A percentile compares a stretch with the other conserved stretches of the same genome.
phyloP scores from a whole-genome alignment of 2,329 filamentous ascomycete species.

The Hypoxylon sp. region DNA sequence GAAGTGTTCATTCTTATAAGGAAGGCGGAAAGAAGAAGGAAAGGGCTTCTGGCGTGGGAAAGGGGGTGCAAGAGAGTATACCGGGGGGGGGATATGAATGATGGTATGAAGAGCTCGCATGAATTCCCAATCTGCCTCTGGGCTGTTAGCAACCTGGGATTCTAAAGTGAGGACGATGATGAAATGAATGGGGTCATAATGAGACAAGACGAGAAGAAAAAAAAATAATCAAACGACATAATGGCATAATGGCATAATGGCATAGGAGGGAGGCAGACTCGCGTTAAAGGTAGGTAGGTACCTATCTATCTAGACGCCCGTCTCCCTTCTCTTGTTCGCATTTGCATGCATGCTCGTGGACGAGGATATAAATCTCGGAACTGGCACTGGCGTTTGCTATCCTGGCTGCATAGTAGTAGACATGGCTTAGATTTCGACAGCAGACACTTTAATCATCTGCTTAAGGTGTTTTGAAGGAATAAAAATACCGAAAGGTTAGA shows the following conservation, averaged over 20 bases:
- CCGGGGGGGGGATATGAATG: background rate
- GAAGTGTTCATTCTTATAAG: background rate
- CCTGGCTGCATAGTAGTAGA: background rate
- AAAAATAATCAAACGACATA: background rate
- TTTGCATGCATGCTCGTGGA: conserved; percentile 4
- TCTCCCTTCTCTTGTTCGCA: background rate
- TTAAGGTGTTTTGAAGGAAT: background rate
- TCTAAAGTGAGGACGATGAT: background rate
- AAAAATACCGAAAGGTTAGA: background rate
- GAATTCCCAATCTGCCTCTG: background rate
- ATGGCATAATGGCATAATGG: background rate
- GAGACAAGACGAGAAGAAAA: background rate
- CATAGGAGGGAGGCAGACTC: background rate
- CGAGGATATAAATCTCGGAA: background rate
- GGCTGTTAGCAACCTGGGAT: background rate
- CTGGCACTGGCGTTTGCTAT: background rate
- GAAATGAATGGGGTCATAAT: background rate
- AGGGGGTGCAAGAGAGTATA: background rate
- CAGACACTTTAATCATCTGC: background rate
- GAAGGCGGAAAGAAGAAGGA: too few relatives aligned
- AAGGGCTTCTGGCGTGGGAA: background rate
- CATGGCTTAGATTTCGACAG: conserved; percentile 3
- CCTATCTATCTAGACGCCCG: too few relatives aligned
- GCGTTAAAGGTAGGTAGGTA: too few relatives aligned
- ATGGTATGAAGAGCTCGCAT: background rate